A percentile compares a stretch with the other conserved stretches of the same genome.
These are phyloP conservation scores for Colletotrichum liaoningense DNA, from an alignment of 2,329 filamentous ascomycete genomes.

Conservation along the genomic window DNA sequence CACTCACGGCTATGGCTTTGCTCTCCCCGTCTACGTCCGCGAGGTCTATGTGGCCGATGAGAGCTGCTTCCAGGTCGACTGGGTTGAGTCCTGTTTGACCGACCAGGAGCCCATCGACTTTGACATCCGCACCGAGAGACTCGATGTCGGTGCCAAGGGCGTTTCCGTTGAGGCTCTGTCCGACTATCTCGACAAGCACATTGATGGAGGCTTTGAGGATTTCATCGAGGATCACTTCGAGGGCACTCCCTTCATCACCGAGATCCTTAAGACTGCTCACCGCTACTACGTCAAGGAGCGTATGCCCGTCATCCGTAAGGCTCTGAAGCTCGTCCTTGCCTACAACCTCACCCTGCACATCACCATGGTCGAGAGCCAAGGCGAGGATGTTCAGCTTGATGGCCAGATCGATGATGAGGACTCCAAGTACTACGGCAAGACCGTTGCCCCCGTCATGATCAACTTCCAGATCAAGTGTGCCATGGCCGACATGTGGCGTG, in stretches of 20 bases:
- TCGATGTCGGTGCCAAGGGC: conserved; percentile 90
- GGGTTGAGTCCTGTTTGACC: conserved; percentile 82
- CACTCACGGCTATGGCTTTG: conserved; percentile 95
- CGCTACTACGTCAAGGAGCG: conserved; percentile 92
- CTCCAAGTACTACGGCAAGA: conserved; percentile 90
- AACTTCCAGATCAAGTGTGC: conserved; percentile 99
- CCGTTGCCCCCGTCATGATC: conserved; percentile 96
- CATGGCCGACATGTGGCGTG: conserved; percentile 97
- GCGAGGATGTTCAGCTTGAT: conserved; percentile 80
- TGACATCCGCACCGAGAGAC: conserved; percentile 86
- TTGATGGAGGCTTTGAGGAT: conserved; percentile 89
- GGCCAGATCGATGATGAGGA: conserved; percentile 88
- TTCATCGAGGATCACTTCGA: conserved; percentile 98
- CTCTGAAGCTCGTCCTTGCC: conserved; percentile 91
- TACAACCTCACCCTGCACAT: conserved; percentile 97
- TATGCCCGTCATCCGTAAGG: conserved; percentile 91
- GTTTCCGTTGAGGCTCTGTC: conserved; percentile 84
- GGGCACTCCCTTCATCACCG: conserved; percentile 92
- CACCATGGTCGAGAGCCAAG: conserved; percentile 91
- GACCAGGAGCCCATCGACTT: conserved; percentile 82
- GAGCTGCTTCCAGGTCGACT: conserved; percentile 92
- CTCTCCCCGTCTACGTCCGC: conserved; percentile 90
- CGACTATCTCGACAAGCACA: conserved; percentile 95
- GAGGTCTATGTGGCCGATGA: conserved; percentile 94
- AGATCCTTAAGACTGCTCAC: conserved; percentile 96